A percentile compares a stretch with the other conserved stretches of the same genome.
Evolutionary conservation across 1,284 basidiomycete species (phyloP).

Genomic region (Pulveroboletus sp.): DNA sequence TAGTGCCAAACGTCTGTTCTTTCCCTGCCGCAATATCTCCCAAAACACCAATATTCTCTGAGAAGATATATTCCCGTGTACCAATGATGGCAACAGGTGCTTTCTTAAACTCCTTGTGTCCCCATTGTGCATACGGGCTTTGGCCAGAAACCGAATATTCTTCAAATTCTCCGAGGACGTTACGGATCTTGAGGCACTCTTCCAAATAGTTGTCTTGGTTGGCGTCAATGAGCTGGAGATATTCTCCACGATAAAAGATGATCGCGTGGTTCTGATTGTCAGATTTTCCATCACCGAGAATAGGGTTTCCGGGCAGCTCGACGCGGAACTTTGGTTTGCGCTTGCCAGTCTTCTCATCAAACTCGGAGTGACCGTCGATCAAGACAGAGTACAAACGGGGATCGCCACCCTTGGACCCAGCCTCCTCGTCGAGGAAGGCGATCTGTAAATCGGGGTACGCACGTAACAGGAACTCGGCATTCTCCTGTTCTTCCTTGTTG

Average conservation of each 20-base stretch:
- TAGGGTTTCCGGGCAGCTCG: constrained; percentile 98
- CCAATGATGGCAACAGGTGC: constrained; percentile 97
- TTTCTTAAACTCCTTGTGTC: constrained; percentile 88
- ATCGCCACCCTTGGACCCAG: constrained; percentile 86
- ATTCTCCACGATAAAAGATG: constrained; percentile 98
- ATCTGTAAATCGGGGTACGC: constrained; percentile 99
- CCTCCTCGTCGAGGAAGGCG: constrained; percentile 97
- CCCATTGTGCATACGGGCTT: constrained; percentile 94
- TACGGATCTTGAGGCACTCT: constrained; percentile 98
- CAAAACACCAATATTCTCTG: constrained; percentile 99
- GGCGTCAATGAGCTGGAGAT: constrained; percentile 98
- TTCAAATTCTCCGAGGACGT: constrained; percentile 97
- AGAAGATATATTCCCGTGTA: constrained; percentile 99
- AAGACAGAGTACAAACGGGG: constrained; percentile 90
- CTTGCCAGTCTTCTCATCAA: constrained; percentile 86
- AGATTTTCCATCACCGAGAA: constrained; percentile 98
- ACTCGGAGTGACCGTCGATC: constrained; percentile 97
- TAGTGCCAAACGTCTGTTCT: constrained; percentile 99
- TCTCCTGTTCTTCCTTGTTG: constrained; percentile 99
- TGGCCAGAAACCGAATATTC: constrained; percentile 89
- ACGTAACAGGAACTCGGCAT: constrained; percentile 96
- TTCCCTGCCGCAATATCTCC: constrained; percentile 99
- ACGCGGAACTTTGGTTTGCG: constrained; percentile 97
- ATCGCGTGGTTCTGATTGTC: constrained; percentile 99
- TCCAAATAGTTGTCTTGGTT: constrained; percentile 99